Evolutionary conservation across 2,329 filamentous ascomycete genomes (phyloP).

Genomic region (Colletotrichum phormii): DNA sequence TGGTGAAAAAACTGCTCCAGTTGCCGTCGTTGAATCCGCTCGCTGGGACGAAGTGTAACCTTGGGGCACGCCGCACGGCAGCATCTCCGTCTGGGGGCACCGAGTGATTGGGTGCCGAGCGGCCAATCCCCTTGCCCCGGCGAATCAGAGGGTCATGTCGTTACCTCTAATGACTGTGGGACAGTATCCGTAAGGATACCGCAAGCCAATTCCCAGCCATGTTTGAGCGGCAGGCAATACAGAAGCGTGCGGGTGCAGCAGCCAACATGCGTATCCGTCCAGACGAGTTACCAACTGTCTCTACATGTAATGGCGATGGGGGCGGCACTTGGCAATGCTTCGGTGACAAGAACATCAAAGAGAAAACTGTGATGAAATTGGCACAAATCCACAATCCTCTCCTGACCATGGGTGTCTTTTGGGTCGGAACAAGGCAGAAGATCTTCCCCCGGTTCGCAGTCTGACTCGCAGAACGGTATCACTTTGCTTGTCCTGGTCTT

Average conservation of each 20-base stretch:
- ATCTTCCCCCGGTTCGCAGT: neutral
- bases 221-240: neutral
- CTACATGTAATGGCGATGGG: neutral
- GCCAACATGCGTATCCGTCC: neutral
- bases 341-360: neutral
- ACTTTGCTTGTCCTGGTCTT: neutral
- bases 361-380: neutral
- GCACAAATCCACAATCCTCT: conserved; percentile 11
- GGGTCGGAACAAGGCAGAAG: conserved; percentile 15
- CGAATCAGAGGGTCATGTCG: neutral
- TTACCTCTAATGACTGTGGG: neutral
- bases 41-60: neutral
- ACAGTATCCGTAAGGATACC: neutral
- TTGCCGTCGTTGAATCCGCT: neutral
- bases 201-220: neutral
- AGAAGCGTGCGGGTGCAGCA: neutral
- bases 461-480: conserved; percentile 23
- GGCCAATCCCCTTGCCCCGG: too few relatives aligned
- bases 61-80: neutral
- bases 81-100: neutral
- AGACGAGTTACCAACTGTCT: neutral
- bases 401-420: conserved; percentile 9
- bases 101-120: neutral
- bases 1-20: neutral
- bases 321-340: neutral